A percentile compares a stretch with the other conserved stretches of the same genome.
These are phyloP conservation scores for Leccinum rimulosum DNA, from an alignment of 768 basidiomycete species.

Conservation along the genomic window DNA sequence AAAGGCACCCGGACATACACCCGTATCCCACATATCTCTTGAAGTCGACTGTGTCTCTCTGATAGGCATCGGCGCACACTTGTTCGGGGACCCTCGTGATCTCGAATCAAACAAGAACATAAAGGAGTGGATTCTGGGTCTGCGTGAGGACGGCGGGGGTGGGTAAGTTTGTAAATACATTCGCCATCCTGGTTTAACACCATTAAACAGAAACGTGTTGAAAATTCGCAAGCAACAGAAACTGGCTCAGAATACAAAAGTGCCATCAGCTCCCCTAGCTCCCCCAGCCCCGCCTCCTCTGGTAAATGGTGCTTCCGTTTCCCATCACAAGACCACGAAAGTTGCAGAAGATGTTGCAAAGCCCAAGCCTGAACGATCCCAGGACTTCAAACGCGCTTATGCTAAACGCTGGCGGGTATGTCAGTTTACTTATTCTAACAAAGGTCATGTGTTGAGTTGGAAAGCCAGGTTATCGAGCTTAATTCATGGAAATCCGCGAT, in stretches of 20 bases:
- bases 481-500: conserved; percentile 16
- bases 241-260: conserved; percentile 4
- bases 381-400: conserved; percentile 15
- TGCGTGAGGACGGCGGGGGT: conserved; percentile 54
- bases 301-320: not conserved
- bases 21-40: conserved; percentile 45
- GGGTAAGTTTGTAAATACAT: conserved; percentile 44
- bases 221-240: conserved; percentile 44
- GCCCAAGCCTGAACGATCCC: conserved; percentile 6
- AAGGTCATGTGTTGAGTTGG: not conserved
- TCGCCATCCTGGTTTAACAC: conserved; percentile 3
- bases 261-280: not conserved
- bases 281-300: conserved; percentile 9
- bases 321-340: conserved; percentile 1
- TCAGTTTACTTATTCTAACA: not conserved
- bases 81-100: conserved; percentile 45
- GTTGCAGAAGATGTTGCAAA: conserved; percentile 1
- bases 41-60: conserved; percentile 45
- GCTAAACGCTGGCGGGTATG: conserved; percentile 28
- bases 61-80: conserved; percentile 40
- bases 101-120: conserved; percentile 28
- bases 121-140: conserved; percentile 52
- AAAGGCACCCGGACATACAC: conserved; percentile 38
- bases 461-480: conserved; percentile 9
- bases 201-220: conserved; percentile 38